phyloP scores from a whole-genome alignment of 805 yeast species.

The Saccharomycopsis microspora region DNA sequence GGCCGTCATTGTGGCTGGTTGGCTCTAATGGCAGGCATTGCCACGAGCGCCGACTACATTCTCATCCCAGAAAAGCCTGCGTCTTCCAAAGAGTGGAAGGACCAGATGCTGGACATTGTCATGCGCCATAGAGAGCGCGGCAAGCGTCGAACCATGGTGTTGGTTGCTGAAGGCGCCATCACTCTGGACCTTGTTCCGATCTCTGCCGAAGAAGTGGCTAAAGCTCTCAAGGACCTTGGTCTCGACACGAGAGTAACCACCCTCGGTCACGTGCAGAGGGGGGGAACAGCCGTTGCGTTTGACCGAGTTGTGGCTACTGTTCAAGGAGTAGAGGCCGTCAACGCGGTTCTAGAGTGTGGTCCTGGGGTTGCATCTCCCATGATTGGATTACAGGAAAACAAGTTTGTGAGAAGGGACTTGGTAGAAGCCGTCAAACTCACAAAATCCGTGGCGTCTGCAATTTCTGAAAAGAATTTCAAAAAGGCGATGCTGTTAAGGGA shows the following conservation, averaged over 20 bases:
- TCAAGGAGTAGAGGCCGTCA: slow-evolving; percentile 76
- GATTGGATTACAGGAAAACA: slow-evolving; percentile 63
- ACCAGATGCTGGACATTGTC: slow-evolving; percentile 53
- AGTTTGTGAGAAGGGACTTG: slow-evolving; percentile 54
- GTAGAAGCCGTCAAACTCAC: slow-evolving; percentile 67
- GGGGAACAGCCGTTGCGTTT: slow-evolving; percentile 71
- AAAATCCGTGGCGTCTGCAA: slow-evolving; percentile 61
- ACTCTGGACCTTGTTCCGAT: slow-evolving; percentile 58
- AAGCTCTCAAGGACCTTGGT: slow-evolving; percentile 55
- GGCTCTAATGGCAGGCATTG: slow-evolving; percentile 69
- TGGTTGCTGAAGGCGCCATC: slow-evolving; percentile 81
- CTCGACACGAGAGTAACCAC: slow-evolving; percentile 71
- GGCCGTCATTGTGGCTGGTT: slow-evolving; percentile 89
- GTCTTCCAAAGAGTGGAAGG: slow-evolving; percentile 49
- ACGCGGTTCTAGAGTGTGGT: slow-evolving; percentile 56
- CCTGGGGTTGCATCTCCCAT: slow-evolving; percentile 72
- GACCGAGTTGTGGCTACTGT: slow-evolving; percentile 64
- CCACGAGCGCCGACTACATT: slow-evolving; percentile 72
- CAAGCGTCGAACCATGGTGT: slow-evolving; percentile 65
- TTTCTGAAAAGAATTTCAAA: slow-evolving; percentile 52
- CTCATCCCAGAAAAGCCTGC: slow-evolving; percentile 77
- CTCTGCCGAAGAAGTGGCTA: slow-evolving; percentile 51
- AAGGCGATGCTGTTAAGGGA: slow-evolving; percentile 65
- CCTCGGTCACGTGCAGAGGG: slow-evolving; percentile 74
- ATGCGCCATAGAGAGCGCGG: slow-evolving; percentile 59